A percentile compares a stretch with the other conserved stretches of the same genome.
Conservation (phyloP, 1,284 basidiomycete species). For the Malassezia japonica region DNA sequence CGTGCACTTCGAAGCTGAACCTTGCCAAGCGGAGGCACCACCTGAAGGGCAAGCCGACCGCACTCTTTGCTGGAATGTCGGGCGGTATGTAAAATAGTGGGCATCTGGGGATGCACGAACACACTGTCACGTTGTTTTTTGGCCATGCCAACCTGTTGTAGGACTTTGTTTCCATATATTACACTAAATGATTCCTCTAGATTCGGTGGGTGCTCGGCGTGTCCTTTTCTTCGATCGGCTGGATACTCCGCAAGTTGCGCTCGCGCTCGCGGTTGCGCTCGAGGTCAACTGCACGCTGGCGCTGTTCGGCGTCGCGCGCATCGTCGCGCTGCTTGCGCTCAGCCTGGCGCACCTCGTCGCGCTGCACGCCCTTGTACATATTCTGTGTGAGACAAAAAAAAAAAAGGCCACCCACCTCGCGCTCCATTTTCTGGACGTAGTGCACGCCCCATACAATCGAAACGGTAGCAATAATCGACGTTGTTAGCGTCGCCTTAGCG, state of each 20-base stretch:
- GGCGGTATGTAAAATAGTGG: neutral
- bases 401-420: constrained; percentile 56
- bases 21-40: constrained; percentile 43
- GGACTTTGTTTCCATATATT: neutral
- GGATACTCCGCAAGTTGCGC: constrained; percentile 28
- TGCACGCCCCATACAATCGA: constrained; percentile 84
- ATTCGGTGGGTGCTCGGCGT: neutral
- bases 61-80: constrained; percentile 30
- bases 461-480: constrained; percentile 60
- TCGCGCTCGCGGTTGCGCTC: constrained; percentile 33
- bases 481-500: constrained; percentile 66
- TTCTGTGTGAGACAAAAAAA: constrained; percentile 13
- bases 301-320: constrained; percentile 33
- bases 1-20: constrained; percentile 46
- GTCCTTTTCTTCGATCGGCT: constrained; percentile 18
- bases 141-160: neutral
- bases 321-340: constrained; percentile 44
- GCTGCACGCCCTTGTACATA: constrained; percentile 44
- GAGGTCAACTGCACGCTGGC: constrained; percentile 28
- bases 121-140: neutral
- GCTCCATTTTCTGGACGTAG: constrained; percentile 73
- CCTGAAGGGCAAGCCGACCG: constrained; percentile 43
- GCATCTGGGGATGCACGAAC: neutral
- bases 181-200: neutral
- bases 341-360: constrained; percentile 35